A percentile compares a stretch with the other conserved stretches of the same genome.
Conservation (phyloP, 148 eudicot species). For the Silene conica region DNA sequence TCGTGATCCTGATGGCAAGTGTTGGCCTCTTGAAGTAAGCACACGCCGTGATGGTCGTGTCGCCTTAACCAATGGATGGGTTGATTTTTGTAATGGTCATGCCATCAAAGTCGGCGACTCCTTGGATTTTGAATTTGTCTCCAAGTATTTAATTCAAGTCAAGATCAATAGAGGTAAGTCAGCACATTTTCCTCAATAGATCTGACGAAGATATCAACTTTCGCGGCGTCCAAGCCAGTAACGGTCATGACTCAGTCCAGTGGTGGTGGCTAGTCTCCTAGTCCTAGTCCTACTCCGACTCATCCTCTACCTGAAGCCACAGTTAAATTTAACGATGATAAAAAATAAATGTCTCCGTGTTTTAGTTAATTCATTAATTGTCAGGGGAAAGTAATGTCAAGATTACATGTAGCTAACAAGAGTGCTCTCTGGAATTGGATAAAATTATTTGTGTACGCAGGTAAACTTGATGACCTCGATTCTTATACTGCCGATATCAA, state of each 20-base stretch:
- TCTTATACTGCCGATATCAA: not conserved
- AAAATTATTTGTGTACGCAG: not conserved
- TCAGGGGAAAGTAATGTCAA: too few relatives aligned
- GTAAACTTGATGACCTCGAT: slow-evolving; percentile 16
- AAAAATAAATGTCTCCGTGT: too few relatives aligned
- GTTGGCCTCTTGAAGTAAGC: slow-evolving; percentile 28
- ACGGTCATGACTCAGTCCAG: slow-evolving; percentile 3
- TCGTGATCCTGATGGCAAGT: slow-evolving; percentile 30
- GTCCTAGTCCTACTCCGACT: too few relatives aligned
- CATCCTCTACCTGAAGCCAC: too few relatives aligned
- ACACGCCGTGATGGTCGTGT: slow-evolving; percentile 15
- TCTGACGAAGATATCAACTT: not conserved
- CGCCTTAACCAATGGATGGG: slow-evolving; percentile 26
- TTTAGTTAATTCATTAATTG: too few relatives aligned
- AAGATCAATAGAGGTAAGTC: slow-evolving; percentile 12
- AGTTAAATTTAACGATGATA: too few relatives aligned
- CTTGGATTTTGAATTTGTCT: slow-evolving; percentile 21
- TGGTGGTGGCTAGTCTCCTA: not conserved
- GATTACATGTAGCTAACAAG: too few relatives aligned
- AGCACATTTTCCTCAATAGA: not conserved
- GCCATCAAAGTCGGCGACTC: slow-evolving; percentile 20
- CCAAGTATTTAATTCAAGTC: slow-evolving; percentile 18
- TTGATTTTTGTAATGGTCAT: slow-evolving; percentile 28
- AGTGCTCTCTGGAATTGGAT: too few relatives aligned
- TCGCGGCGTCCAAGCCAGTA: not conserved